phyloP scores from a whole-genome alignment of 1,284 basidiomycete genomes.

The Pterulicium gracile region DNA sequence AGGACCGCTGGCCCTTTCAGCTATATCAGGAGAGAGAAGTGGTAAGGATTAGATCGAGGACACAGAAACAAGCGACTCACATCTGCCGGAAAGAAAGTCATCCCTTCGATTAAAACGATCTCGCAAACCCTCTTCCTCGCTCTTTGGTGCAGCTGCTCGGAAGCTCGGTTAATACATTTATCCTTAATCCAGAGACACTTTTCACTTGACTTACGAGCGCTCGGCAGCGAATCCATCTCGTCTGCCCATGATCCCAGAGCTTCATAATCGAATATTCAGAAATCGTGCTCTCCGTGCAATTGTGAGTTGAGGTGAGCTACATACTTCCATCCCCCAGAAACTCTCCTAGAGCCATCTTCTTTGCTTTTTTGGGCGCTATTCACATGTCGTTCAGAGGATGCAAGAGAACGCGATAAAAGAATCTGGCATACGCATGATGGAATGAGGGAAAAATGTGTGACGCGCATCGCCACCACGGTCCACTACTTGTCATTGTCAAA shows the following conservation, averaged over 20 bases:
- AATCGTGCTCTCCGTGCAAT: conserved; percentile 8
- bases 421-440: not conserved
- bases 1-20: conserved; percentile 45
- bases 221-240: conserved; percentile 85
- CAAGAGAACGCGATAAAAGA: too few species aligned
- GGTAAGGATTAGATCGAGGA: not conserved
- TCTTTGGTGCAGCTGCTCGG: conserved; percentile 45
- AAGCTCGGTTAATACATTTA: conserved; percentile 13
- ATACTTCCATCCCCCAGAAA: conserved; percentile 78
- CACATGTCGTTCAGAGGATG: not conserved
- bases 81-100: conserved; percentile 49
- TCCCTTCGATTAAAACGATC: conserved; percentile 48
- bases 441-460: too few species aligned
- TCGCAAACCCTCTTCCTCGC: conserved; percentile 42
- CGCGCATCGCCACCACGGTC: too few species aligned
- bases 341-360: conserved; percentile 85
- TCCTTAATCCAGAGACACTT: conserved; percentile 7
- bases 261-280: conserved; percentile 20
- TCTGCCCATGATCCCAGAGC: conserved; percentile 93
- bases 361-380: conserved; percentile 74
- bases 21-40: conserved; percentile 24
- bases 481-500: too few species aligned
- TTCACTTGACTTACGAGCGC: conserved; percentile 61
- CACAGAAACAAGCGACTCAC: conserved; percentile 28
- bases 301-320: conserved; percentile 17